Percentiles rank a stretch among this genome's conserved stretches.
Conservation (phyloP, 192 early-diverging fungal genomes). For the Neocallimastix lanati region DNA sequence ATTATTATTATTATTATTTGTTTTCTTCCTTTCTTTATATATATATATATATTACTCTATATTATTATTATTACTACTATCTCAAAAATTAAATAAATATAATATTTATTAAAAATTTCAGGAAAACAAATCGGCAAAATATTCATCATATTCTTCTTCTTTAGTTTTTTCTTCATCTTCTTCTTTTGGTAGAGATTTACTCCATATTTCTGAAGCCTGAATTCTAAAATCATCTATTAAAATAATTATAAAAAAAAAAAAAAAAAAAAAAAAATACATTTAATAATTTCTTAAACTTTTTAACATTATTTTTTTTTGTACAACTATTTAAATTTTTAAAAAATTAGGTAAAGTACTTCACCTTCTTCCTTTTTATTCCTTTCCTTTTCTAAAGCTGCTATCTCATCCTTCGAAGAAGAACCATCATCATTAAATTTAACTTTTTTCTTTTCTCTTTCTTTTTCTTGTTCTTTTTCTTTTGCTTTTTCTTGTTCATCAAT, state of each 20-base stretch:
- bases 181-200: constrained; percentile 7
- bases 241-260: too few relatives aligned
- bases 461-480: constrained; percentile 2
- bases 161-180: constrained; percentile 11
- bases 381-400: background rate
- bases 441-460: constrained; percentile 1
- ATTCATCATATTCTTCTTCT: constrained; percentile 46
- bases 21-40: too few relatives aligned
- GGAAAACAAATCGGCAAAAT: constrained; percentile 35
- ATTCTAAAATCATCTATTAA: background rate
- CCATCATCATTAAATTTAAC: background rate
- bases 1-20: too few relatives aligned
- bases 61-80: too few relatives aligned
- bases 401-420: background rate
- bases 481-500: constrained; percentile 4
- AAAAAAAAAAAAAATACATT: too few relatives aligned
- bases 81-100: too few relatives aligned
- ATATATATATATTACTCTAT: too few relatives aligned
- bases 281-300: too few relatives aligned
- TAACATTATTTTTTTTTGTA: too few relatives aligned
- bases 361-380: background rate
- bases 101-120: too few relatives aligned
- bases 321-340: too few relatives aligned
- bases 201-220: constrained; percentile 9
- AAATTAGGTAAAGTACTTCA: too few relatives aligned